Conservation (phyloP, 2,329 filamentous ascomycete genomes). For the Leptographium lundbergii region DNA sequence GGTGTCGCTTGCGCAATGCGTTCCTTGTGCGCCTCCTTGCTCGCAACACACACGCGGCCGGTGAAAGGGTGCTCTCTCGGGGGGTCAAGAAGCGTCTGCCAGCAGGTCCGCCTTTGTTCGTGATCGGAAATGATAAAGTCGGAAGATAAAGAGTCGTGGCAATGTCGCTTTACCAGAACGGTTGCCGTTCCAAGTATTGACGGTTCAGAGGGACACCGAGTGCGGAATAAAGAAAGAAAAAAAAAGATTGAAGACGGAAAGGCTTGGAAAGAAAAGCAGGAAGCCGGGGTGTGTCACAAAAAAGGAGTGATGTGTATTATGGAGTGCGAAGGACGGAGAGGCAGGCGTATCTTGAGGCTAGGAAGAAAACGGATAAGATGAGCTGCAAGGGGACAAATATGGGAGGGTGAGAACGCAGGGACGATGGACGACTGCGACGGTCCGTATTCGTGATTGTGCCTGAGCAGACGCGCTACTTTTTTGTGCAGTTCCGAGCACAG, state of each 20-base stretch:
- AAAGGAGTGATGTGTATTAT: neutral
- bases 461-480: neutral
- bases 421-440: neutral
- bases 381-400: neutral
- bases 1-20: neutral
- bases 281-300: neutral
- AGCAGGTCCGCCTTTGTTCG: neutral
- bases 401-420: neutral
- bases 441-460: neutral
- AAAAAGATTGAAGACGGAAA: neutral
- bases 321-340: neutral
- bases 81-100: constrained; percentile 1
- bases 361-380: neutral
- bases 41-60: no score
- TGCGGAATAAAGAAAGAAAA: neutral
- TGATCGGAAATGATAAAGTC: neutral
- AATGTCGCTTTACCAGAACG: neutral
- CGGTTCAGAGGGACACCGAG: neutral
- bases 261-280: neutral
- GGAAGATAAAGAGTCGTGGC: neutral
- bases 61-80: no score
- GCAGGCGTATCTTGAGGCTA: neutral
- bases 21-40: neutral
- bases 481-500: neutral
- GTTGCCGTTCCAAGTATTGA: neutral